Percentiles rank a stretch among this genome's conserved stretches.
Conservation (phyloP, 2,329 filamentous ascomycete genomes). For the Dactylonectria macrodidyma region DNA sequence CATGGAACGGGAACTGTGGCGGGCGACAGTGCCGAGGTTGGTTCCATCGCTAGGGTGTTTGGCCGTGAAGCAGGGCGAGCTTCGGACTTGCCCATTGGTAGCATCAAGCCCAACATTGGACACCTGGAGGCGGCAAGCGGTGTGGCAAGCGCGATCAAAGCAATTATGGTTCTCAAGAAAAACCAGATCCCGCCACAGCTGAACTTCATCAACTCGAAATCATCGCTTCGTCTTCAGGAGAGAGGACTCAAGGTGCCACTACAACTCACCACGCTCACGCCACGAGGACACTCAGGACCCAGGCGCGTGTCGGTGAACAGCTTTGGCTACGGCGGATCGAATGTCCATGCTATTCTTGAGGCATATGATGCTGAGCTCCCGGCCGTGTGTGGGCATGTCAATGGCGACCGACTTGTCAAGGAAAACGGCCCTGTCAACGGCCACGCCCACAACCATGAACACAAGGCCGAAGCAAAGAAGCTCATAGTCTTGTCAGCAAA, state of each 20-base stretch:
- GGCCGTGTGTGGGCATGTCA: too few relatives aligned
- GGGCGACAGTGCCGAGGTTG: constrained; percentile 27
- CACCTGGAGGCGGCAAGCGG: constrained; percentile 31
- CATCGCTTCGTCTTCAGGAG: constrained; percentile 10
- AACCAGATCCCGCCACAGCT: constrained; percentile 24
- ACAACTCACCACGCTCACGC: too few relatives aligned
- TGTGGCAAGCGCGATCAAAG: constrained; percentile 28
- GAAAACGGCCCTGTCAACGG: too few relatives aligned
- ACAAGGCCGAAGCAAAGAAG: too few relatives aligned
- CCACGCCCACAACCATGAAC: too few relatives aligned
- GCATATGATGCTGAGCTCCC: neutral
- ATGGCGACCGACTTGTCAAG: too few relatives aligned
- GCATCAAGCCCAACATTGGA: constrained; percentile 37
- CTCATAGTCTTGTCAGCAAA: constrained; percentile 16
- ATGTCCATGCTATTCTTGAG: constrained; percentile 37
- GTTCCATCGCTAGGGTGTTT: constrained; percentile 20
- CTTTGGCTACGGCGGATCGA: constrained; percentile 36
- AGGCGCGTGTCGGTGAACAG: constrained; percentile 32
- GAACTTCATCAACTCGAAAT: constrained; percentile 24
- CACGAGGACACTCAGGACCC: neutral
- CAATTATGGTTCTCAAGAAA: constrained; percentile 32
- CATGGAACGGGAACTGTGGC: constrained; percentile 31
- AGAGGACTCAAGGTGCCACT: constrained; percentile 21
- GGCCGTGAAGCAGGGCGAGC: constrained; percentile 24
- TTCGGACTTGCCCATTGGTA: constrained; percentile 20